Base-by-base conservation (phyloP, 2,329 filamentous ascomycete genomes). In the Penicillium sp. region DNA sequence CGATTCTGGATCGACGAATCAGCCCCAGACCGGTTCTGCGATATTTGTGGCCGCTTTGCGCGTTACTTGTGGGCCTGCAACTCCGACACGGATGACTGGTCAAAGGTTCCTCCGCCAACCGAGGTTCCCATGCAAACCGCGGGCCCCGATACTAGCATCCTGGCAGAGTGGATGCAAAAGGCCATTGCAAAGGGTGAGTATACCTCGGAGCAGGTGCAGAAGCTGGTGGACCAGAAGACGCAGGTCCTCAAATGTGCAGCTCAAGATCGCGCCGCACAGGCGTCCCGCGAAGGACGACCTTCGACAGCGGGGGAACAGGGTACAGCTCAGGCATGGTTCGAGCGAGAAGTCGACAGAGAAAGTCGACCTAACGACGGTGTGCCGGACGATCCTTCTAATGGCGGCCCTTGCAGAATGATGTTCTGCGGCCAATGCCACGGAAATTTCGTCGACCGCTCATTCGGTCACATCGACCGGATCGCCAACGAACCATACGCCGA, bases 31-130 rank as follows among this genome's bases (percentile, higher is more conserved):
- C 35, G 10, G 3, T 16, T 22, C 16, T 38, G 35, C 5, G 35
- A 38, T 36, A 64, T 77, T 22, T 94, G 89, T 62, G 73, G 74
- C 35, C 71, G 73, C 36, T 68, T 69, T 1, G 81, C 86, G 0
- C 71, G 88, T 24, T 94, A 87, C 82, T 72, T 94, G 20, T 94
- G 89, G 68, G 77, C 80, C 53, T 94, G 90, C 69, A 81, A 79
- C 11, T 82, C 89, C 65, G 88, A 91, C 61, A 74, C 74, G 10
- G 76, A 81, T 27, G 64, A 72, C 14, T 60, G 35, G 35, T 10
- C 27, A 10, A 11, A 28, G 9, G 8, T 11, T 28, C 27, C 8
- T 9, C 27, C 27, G 8, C 27, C 2, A 28, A 38, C 35, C 2
- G 35, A 38, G 18, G 18, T 10, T 10, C 10, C 16, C 16, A 2